Evolutionary conservation across 495 filamentous ascomycete genomes (phyloP).

Genomic region (Achaetomiella virescens): DNA sequence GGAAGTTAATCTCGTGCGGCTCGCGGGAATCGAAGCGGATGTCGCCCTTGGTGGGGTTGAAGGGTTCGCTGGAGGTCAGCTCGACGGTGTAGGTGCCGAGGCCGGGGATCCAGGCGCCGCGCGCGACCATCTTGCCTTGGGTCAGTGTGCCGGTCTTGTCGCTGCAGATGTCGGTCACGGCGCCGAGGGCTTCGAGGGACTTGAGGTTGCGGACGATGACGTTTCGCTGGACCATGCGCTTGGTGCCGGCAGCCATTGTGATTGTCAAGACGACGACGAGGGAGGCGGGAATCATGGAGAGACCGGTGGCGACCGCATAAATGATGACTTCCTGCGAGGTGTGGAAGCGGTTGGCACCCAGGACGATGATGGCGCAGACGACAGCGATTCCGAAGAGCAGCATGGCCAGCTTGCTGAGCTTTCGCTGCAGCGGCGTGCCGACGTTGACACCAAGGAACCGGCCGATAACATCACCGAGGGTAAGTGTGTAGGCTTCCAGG

Average conservation of each 20-base stretch:
- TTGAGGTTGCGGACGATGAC: conserved; percentile 71
- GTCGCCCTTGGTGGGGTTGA: conserved; percentile 28
- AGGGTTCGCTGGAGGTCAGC: conserved; percentile 46
- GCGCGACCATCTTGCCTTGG: conserved; percentile 66
- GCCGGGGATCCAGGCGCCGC: conserved; percentile 72
- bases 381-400: conserved; percentile 68
- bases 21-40: conserved; percentile 20
- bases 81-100: conserved; percentile 53
- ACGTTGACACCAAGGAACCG: conserved; percentile 67
- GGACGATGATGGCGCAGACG: conserved; percentile 71
- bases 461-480: conserved; percentile 58
- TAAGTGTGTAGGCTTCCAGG: conserved; percentile 61
- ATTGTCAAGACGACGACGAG: conserved; percentile 66
- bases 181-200: conserved; percentile 73
- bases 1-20: conserved; percentile 26
- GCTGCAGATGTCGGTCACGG: conserved; percentile 80
- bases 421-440: conserved; percentile 71
- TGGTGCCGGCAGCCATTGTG: conserved; percentile 73
- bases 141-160: conserved; percentile 85
- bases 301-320: conserved; percentile 68
- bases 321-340: conserved; percentile 72
- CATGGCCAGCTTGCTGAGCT: conserved; percentile 70
- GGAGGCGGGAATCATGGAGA: conserved; percentile 65
- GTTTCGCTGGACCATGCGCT: conserved; percentile 66
- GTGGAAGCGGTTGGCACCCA: conserved; percentile 66